Evolutionary conservation across 768 basidiomycete genomes (phyloP).

Genomic region (Tulasnella calospora): DNA sequence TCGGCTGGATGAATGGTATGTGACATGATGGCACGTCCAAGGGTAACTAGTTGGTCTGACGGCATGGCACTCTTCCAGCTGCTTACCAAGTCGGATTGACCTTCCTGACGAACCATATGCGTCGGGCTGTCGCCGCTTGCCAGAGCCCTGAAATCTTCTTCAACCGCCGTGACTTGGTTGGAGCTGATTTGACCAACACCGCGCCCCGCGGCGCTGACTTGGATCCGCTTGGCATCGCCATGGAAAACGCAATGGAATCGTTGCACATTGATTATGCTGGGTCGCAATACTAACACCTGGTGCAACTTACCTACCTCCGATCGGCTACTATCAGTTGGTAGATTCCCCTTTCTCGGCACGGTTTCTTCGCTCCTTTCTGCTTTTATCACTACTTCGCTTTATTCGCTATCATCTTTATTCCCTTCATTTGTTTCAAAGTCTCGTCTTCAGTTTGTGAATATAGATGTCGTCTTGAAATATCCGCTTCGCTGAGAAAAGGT

Average conservation of each 20-base stretch:
- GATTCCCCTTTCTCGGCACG: neutral
- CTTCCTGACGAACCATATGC: slow-evolving; percentile 89
- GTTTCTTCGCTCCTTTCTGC: neutral
- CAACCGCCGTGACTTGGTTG: slow-evolving; percentile 37
- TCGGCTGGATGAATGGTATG: slow-evolving; percentile 96
- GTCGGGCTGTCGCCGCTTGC: slow-evolving; percentile 91
- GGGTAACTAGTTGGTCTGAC: no score
- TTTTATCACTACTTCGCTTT: slow-evolving; percentile 4
- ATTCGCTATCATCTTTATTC: neutral
- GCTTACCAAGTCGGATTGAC: slow-evolving; percentile 96
- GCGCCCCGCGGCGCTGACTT: slow-evolving; percentile 40
- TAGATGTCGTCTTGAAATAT: neutral
- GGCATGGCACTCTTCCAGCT: slow-evolving; percentile 57
- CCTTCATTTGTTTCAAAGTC: neutral
- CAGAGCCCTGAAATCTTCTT: slow-evolving; percentile 91
- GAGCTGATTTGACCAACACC: slow-evolving; percentile 35
- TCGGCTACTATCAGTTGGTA: neutral
- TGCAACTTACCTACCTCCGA: neutral
- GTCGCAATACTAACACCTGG: neutral
- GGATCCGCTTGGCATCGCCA: slow-evolving; percentile 59
- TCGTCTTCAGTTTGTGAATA: slow-evolving; percentile 9
- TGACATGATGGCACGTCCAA: no score
- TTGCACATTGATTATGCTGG: slow-evolving; percentile 18
- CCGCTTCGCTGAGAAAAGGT: no score
- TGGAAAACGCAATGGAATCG: slow-evolving; percentile 42